A percentile compares a stretch with the other conserved stretches of the same genome.
phyloP scores from a whole-genome alignment of 2,329 filamentous ascomycete genomes.

The Stemphylium beticola region DNA sequence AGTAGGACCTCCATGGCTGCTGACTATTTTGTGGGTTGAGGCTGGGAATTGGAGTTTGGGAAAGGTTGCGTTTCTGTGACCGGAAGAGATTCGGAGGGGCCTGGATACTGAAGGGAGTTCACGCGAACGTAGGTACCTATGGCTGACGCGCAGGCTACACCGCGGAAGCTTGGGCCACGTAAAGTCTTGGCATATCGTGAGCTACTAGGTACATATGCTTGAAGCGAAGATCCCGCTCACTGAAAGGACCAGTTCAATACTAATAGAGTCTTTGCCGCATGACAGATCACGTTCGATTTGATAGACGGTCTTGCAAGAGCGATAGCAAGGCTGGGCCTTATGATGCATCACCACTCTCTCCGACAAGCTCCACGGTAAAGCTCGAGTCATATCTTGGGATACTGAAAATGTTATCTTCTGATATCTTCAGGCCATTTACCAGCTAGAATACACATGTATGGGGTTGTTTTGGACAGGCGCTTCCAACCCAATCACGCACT shows the following conservation, averaged over 20 bases:
- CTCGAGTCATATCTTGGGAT: too few relatives aligned
- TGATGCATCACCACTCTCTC: too few relatives aligned
- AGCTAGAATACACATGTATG: too few relatives aligned
- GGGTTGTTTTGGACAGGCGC: too few relatives aligned
- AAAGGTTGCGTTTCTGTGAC: background rate
- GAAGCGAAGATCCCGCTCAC: background rate
- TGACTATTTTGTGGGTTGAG: conserved; percentile 57
- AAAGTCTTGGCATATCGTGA: conserved; percentile 2
- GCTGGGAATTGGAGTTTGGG: conserved; percentile 6
- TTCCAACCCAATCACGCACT: too few relatives aligned
- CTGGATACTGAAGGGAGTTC: background rate
- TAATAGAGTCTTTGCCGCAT: background rate
- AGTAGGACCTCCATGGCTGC: conserved; percentile 81
- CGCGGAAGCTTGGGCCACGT: conserved; percentile 6
- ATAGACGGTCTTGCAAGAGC: too few relatives aligned
- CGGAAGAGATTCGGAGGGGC: background rate
- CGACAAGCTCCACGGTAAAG: too few relatives aligned
- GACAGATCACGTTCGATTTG: background rate
- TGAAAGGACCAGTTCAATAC: background rate
- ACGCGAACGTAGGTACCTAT: conserved; percentile 6
- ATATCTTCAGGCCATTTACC: too few relatives aligned
- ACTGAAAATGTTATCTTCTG: too few relatives aligned
- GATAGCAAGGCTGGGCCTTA: too few relatives aligned
- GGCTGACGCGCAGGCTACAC: conserved; percentile 2
- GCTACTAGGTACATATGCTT: background rate